Evolutionary conservation across 345 rosid genomes (phyloP).

Genomic region (Eucalyptus cloeziana): DNA sequence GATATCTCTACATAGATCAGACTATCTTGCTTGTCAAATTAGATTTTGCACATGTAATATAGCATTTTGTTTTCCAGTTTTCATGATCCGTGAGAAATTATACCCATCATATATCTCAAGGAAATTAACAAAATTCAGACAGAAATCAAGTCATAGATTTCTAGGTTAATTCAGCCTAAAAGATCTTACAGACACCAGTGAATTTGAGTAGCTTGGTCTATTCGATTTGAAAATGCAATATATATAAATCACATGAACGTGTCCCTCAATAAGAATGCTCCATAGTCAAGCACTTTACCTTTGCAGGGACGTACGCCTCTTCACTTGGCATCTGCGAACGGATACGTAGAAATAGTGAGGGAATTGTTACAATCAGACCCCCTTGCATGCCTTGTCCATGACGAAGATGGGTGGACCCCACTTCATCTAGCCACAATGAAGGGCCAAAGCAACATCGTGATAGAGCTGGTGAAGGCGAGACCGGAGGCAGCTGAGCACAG

Average conservation of each 20-base stretch:
- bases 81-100: too few species aligned
- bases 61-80: too few species aligned
- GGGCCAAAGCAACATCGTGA: not conserved
- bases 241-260: too few species aligned
- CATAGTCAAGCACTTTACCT: not conserved
- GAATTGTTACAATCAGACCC: not conserved
- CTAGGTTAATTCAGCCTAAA: too few species aligned
- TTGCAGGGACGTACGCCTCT: not conserved
- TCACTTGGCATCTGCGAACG: not conserved
- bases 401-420: not conserved
- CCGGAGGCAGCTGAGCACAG: accelerated
- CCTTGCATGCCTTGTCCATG: not conserved
- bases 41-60: too few species aligned
- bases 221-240: too few species aligned
- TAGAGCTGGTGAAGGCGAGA: not conserved
- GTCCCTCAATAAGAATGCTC: not conserved
- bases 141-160: not conserved
- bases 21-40: too few species aligned
- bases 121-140: too few species aligned
- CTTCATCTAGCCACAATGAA: not conserved
- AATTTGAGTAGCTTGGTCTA: too few species aligned
- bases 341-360: not conserved
- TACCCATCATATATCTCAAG: too few species aligned
- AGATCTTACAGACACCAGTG: accelerated
- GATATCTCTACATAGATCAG: not conserved